These are phyloP conservation scores for Leccinum obscurum DNA, from an alignment of 768 basidiomycete species.

Conservation along the genomic window DNA sequence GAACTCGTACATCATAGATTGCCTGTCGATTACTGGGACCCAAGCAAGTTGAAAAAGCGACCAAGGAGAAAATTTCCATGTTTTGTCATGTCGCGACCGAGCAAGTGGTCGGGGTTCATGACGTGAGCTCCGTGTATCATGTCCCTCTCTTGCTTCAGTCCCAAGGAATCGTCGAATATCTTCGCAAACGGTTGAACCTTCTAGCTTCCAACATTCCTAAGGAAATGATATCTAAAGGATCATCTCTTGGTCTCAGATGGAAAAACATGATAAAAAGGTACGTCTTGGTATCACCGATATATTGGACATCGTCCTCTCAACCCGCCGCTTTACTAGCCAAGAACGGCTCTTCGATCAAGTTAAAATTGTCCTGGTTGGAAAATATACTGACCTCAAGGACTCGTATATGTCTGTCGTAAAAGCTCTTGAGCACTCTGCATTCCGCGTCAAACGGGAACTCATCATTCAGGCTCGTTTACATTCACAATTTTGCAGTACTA, in stretches of 20 bases:
- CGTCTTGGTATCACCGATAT: conserved; percentile 21
- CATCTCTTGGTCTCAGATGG: conserved; percentile 73
- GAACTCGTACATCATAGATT: conserved; percentile 52
- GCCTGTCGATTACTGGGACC: conserved; percentile 87
- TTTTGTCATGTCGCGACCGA: conserved; percentile 94
- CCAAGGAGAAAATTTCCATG: conserved; percentile 97
- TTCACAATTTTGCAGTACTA: not conserved
- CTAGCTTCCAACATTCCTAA: conserved; percentile 52
- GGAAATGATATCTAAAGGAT: conserved; percentile 61
- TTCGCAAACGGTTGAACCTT: conserved; percentile 81
- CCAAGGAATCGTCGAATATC: conserved; percentile 88
- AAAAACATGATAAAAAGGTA: conserved; percentile 80
- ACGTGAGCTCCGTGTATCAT: conserved; percentile 96
- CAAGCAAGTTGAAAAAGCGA: conserved; percentile 76
- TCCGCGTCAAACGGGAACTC: conserved; percentile 86
- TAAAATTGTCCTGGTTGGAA: conserved; percentile 89
- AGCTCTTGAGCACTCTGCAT: conserved; percentile 94
- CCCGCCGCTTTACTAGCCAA: conserved; percentile 54
- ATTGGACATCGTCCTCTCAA: not conserved
- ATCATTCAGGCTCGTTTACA: conserved; percentile 63
- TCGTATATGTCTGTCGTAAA: conserved; percentile 99
- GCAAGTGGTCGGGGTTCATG: conserved; percentile 93
- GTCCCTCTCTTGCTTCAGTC: conserved; percentile 90
- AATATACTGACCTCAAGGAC: conserved; percentile 96
- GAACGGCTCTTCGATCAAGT: conserved; percentile 91